phyloP scores from a whole-genome alignment of 306 rosid genomes.

The Sicyos edulis region DNA sequence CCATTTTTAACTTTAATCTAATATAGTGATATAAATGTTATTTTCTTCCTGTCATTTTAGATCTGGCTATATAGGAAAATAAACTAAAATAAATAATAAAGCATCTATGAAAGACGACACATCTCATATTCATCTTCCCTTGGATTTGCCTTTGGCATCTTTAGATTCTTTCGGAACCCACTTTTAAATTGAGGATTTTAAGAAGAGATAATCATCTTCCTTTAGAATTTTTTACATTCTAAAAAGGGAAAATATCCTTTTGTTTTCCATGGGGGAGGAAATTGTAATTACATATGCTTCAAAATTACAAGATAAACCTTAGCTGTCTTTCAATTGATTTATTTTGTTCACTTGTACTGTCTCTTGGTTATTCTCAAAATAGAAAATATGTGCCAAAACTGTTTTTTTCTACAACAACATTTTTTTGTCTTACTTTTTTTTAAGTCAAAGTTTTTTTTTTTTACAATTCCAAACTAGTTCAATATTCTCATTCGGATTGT shows the following conservation, averaged over 20 bases:
- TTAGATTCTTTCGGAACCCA: background rate
- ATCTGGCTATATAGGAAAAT: too few relatives aligned
- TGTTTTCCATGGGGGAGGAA: background rate
- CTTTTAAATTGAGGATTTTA: background rate
- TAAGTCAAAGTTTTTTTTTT: background rate
- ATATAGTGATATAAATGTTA: too few relatives aligned
- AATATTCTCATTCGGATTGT: too few relatives aligned
- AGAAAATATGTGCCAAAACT: background rate
- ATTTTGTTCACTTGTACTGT: background rate
- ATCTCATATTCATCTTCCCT: background rate
- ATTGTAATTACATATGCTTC: background rate
- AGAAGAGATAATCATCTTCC: background rate
- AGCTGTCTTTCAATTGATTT: background rate
- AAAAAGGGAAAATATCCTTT: background rate
- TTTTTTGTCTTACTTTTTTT: background rate
- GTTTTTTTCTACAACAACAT: background rate
- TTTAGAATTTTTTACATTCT: background rate
- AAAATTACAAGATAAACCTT: background rate
- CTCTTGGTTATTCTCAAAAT: background rate
- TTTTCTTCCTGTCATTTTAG: too few relatives aligned
- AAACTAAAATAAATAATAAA: background rate
- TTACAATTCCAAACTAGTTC: background rate
- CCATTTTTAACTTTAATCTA: too few relatives aligned
- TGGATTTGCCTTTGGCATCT: background rate
- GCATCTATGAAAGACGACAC: background rate